Base-by-base conservation (phyloP, 2,329 filamentous ascomycete genomes). In the Botrytis deweyae region DNA sequence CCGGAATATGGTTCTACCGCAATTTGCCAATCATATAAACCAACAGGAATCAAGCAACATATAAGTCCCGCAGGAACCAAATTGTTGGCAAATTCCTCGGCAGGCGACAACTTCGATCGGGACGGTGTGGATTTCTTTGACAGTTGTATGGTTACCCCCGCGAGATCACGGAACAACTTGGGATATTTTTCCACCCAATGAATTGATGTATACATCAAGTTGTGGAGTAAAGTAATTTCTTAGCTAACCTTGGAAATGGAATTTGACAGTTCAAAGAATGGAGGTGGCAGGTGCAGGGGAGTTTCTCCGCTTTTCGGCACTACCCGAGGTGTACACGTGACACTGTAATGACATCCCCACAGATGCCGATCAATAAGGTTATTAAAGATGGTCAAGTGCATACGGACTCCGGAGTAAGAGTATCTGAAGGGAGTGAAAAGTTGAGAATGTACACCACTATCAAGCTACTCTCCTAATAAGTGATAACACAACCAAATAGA, bases 201-300 rank as follows among this genome's bases (percentile, higher is more conserved):
- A 55, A 40, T 40, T 29, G 65, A 40, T 38, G 25, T 42, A 14
- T 38, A 55, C 25, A n/a, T n/a, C 20, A 38, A 9, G n/a, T 40
- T 38, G 65, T 67, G 65, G 46, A 67, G 33, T n/a, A 36, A 36
- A 25, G 7, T 52, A 10, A 18, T 52, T 55, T n/a, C 12, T 36
- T 49, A 66, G 33, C 22, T 22, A 18, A 33, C 33, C 33, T 33
- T 33, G 33, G 33, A 33, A n/a, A 38, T 66, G 16, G 18, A 66
- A 25, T 66, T 67, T 52, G 64, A 52, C 64, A 67, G 22, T 20
- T 25, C 6, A 38, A 67, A 55, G 14, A 68, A 68, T 68, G 66
- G 36, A 68, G 49, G 66, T 68, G 49, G 66, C 36, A 58, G 66
- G 49, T 68, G 66, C 65, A 58, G 40, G 36, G 63, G 14, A 33